Conservation (phyloP, 305 asterid species). For the Ilex paraguariensis region DNA sequence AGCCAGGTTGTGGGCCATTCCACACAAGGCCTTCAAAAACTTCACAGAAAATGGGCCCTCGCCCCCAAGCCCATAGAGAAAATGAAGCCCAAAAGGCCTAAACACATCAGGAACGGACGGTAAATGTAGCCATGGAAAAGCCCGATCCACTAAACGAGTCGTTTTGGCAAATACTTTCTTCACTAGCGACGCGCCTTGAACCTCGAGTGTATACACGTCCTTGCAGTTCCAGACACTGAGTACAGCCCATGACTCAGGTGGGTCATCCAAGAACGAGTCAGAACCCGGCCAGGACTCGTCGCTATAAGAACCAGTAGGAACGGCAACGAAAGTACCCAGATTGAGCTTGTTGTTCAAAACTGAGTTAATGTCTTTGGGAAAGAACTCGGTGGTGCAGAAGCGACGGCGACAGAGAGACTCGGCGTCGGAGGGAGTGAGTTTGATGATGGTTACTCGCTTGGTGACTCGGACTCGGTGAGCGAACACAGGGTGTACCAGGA, state of each 20-base stretch:
- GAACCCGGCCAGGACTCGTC: conserved; percentile 49
- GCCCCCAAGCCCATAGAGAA: background rate
- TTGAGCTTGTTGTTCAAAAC: conserved; percentile 46
- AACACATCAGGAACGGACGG: conserved; percentile 81
- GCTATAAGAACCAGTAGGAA: conserved; percentile 31
- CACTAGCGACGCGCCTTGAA: conserved; percentile 78
- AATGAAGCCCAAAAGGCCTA: conserved; percentile 75
- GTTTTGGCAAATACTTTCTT: conserved; percentile 38
- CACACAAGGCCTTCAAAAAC: background rate
- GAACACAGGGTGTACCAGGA: conserved; percentile 77
- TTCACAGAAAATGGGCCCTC: background rate
- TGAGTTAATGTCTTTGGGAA: conserved; percentile 80
- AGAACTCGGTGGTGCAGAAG: conserved; percentile 69
- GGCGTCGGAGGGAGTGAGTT: conserved; percentile 50
- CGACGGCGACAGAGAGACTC: conserved; percentile 59
- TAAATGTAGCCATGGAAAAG: conserved; percentile 54
- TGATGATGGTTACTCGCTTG: conserved; percentile 34
- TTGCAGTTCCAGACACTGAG: conserved; percentile 87
- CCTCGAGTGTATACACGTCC: conserved; percentile 74
- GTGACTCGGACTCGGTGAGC: conserved; percentile 49
- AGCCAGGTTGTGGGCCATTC: background rate
- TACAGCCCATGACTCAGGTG: conserved; percentile 84
- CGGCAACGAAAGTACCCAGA: conserved; percentile 65
- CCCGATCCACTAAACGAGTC: conserved; percentile 75
- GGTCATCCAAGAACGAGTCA: conserved; percentile 34